Conservation (phyloP, 139 green algal genomes). For the Auxenochlorella protothecoides region DNA sequence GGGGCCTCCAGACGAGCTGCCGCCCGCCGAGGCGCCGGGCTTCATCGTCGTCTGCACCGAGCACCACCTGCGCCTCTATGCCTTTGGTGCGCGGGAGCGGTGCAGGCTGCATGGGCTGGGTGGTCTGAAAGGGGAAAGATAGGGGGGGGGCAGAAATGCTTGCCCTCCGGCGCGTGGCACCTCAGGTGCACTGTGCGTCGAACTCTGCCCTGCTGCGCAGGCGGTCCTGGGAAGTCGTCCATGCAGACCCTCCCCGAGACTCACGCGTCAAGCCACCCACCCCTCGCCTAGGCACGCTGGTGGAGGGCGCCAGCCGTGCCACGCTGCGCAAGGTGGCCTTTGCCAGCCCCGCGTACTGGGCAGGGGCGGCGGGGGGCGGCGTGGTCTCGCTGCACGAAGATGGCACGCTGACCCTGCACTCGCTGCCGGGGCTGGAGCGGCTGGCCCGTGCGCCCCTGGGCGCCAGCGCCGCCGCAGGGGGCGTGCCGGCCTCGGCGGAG, state of each 20-base stretch:
- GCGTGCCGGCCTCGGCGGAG: slow-evolving; percentile 2
- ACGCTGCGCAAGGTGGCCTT: no score
- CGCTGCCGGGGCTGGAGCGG: slow-evolving; percentile 23
- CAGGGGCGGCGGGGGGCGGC: no score
- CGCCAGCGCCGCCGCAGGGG: not conserved
- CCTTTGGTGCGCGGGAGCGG: not conserved
- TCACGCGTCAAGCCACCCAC: no score
- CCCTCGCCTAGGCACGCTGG: no score
- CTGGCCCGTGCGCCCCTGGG: slow-evolving; percentile 13
- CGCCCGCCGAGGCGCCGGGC: not conserved
- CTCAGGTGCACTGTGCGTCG: no score
- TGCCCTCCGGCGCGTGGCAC: not conserved
- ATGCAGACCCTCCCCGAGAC: no score
- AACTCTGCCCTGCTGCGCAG: slow-evolving; percentile 1
- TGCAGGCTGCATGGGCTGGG: not conserved
- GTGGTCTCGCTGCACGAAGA: no score
- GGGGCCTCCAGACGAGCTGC: no score
- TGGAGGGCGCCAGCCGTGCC: no score
- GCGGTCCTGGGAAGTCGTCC: not conserved
- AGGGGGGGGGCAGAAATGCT: not conserved
- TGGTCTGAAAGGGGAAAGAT: not conserved
- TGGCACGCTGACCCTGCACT: slow-evolving; percentile 5
- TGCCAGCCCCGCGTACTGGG: no score
- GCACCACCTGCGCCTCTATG: slow-evolving; percentile 30
- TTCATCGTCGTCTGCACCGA: slow-evolving; percentile 25